A percentile compares a stretch with the other conserved stretches of the same genome.
These are phyloP conservation scores for Aegle marmelos DNA, from an alignment of 345 rosid genomes.

Conservation along the genomic window DNA sequence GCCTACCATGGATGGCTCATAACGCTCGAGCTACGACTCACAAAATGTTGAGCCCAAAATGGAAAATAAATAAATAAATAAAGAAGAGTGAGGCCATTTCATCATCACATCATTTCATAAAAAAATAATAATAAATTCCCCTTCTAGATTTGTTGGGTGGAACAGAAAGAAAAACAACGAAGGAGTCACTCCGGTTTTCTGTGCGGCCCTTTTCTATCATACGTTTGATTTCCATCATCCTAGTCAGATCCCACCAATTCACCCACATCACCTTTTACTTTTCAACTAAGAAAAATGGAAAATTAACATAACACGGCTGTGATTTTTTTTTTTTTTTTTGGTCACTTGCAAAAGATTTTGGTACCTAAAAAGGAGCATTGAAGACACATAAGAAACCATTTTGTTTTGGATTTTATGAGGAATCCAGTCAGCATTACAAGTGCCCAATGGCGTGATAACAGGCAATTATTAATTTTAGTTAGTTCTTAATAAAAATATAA, in stretches of 20 bases:
- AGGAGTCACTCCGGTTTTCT: background rate
- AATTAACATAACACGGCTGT: background rate
- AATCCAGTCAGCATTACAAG: background rate
- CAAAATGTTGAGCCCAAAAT: background rate
- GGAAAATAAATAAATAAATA: background rate
- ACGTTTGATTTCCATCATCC: conserved; percentile 33
- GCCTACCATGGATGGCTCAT: background rate
- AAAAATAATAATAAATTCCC: background rate
- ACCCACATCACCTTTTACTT: background rate
- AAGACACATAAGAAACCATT: conserved; percentile 13
- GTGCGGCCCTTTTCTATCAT: background rate
- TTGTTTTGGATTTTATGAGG: background rate
- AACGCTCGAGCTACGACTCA: background rate
- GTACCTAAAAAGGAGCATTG: conserved; percentile 13
- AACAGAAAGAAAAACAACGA: background rate
- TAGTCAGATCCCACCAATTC: conserved; percentile 38
- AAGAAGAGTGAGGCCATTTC: background rate
- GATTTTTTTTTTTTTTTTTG: no score
- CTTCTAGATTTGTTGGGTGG: conserved; percentile 5
- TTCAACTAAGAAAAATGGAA: background rate
- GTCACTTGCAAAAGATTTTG: background rate
- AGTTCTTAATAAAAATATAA: background rate
- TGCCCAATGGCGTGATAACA: background rate
- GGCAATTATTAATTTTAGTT: background rate
- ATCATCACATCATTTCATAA: background rate